Base-by-base conservation (phyloP, 164 flowering plant genomes). In the Euptelea pleiosperma region DNA sequence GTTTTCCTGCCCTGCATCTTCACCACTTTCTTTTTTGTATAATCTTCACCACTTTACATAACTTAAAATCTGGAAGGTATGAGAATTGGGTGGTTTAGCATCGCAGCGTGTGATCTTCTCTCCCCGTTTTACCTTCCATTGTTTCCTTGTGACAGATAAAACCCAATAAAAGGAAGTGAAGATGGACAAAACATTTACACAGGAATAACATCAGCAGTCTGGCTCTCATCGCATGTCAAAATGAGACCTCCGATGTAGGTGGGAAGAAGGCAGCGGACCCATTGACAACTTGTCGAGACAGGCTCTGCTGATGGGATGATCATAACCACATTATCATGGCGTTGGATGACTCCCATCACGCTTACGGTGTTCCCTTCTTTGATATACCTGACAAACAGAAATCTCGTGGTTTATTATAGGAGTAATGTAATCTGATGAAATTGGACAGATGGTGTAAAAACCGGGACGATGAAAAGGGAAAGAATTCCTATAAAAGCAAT, bases 341-440 rank as follows among this genome's bases (percentile, higher is more conserved):
- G 85, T 51, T 82, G 76, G 15, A 93, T 87, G 6, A 84, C 65
- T 19, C 97, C 99, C 96, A 90, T 86, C 40, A 93, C 91, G 58
- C 93, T 90, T 14, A 90, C 91, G 0, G 97, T 88, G 71, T 84
- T 93, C 48, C 99, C 99, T 74, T 93, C 97, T 72, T 93, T 88
- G 25, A 93, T 79, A 69, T 81, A 86, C 68, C 97, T 93, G 86
- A 46, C 14, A 52, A 2, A 52, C 16, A 43, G 3, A 43, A 30
- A 31, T 45, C 41, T n/a, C 34, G 31, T 16, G 40, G 61, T 63
- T 52, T 10, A 26, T 18, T 47, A 25, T 5, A 47, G 4, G 19
- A 54, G 31, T 14, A 28, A 28, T 22, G 31, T 14, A 28, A 28
- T 22, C 3, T 12, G 35, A 4, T 26, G 0, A 41, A 54, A 33